Conservation (phyloP, 2,329 filamentous ascomycete genomes). For the Didymella pinodella region DNA sequence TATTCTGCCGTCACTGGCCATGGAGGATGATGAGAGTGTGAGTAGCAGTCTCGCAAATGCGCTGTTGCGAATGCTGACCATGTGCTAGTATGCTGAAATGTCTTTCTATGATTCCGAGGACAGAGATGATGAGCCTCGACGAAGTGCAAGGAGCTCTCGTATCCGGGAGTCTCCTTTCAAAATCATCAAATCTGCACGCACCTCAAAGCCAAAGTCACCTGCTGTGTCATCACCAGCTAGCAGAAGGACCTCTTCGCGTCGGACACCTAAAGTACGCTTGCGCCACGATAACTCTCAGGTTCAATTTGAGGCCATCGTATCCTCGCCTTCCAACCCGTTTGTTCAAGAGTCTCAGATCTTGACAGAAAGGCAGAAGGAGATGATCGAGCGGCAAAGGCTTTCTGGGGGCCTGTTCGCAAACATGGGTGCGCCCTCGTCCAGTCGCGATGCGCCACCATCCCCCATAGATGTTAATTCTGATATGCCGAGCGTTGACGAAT, state of each 20-base stretch:
- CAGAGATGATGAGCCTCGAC: constrained; percentile 24
- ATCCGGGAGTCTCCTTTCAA: constrained; percentile 41
- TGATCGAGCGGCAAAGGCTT: constrained; percentile 72
- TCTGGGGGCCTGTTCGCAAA: constrained; percentile 74
- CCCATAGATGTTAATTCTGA: constrained; percentile 44
- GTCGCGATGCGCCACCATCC: constrained; percentile 28
- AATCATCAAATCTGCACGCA: constrained; percentile 33
- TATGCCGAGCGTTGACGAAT: constrained; percentile 34
- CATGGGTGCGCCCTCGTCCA: constrained; percentile 52
- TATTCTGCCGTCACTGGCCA: constrained; percentile 58
- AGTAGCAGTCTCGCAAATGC: constrained; percentile 37
- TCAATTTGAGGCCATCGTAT: constrained; percentile 74
- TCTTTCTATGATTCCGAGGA: constrained; percentile 53
- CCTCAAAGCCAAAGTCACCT: constrained; percentile 39
- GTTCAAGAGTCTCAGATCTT: constrained; percentile 73
- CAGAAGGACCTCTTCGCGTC: constrained; percentile 35
- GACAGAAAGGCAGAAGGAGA: constrained; percentile 81
- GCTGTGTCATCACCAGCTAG: constrained; percentile 30
- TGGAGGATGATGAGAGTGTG: constrained; percentile 50
- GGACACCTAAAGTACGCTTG: constrained; percentile 61
- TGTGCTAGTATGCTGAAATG: constrained; percentile 26
- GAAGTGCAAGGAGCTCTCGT: constrained; percentile 31
- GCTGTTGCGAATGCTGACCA: constrained; percentile 45
- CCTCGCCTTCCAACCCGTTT: constrained; percentile 59
- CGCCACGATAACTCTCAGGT: constrained; percentile 86